Evolutionary conservation across 2,329 filamentous ascomycete species (phyloP), one percentile per base, ranked within the genome.

Genomic region (Thielaviopsis populi): DNA sequence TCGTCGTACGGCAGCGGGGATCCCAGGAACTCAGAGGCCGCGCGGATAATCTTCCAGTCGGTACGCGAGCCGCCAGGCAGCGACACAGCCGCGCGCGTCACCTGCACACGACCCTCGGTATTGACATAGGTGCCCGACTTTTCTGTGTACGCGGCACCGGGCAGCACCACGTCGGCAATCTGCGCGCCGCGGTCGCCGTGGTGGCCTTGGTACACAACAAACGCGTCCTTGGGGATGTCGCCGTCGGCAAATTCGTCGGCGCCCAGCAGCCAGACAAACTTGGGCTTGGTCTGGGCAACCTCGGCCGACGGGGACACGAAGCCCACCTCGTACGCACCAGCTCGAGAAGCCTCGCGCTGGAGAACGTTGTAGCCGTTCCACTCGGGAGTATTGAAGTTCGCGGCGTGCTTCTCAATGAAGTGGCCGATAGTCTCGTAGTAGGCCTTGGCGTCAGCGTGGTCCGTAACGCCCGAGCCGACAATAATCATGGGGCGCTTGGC

Each of bases 361-460:
- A 99, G 85, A 67, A 99, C 85, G 74, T 96, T 99, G 82, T 92
- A 99, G 66, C 92, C 94, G 74, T 96, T 94, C 91, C 95, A 97
- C 74, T 96, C 91, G 19, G 84, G 78, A 5, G 89, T 96, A 71
- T 83, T 78, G 80, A 99, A 96, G 78, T 86, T 95, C 69, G 83
- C 79, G 68, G 90, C 85, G 75, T 96, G 87, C 83, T 96, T 96
- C 72, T 96, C 91, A 46, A 96, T 88, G 72, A 97, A 99, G 67
- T 81, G 75, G 69, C 92, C 92, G 65, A 99, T 83, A 53, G 86
- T 85, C 80, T 97, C 92, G 74, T 92, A 97, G 74, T 95, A 91
- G 65, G 89, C 86, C 78, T 95, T 95, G 64, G 91, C 88, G 72
- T 97, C 94, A 33, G 83, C 75, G 75, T 96, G 91, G 75, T 99